phyloP scores from a whole-genome alignment of 176 grass and related monocot species.

The Puccinellia tenuiflora region DNA sequence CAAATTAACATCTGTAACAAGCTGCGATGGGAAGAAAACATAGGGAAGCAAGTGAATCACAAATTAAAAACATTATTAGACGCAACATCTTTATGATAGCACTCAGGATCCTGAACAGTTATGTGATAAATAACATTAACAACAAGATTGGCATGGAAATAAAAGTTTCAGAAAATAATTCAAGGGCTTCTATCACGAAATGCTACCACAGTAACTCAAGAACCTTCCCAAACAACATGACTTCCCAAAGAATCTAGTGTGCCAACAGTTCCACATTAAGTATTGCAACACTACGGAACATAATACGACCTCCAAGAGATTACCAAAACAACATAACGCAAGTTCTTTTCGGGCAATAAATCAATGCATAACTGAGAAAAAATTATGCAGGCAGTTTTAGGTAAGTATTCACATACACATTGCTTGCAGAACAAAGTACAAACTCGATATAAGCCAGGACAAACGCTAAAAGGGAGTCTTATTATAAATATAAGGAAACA shows the following conservation, averaged over 20 bases:
- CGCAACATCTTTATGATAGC: not conserved
- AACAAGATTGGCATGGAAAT: constrained; percentile 9
- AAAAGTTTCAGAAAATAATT: not conserved
- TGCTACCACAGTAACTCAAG: not conserved
- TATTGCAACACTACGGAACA: not conserved
- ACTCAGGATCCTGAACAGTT: not conserved
- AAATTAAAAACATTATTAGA: not conserved
- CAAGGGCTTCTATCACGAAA: not conserved
- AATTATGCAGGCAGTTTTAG: not conserved
- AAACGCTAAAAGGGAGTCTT: not conserved
- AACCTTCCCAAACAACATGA: not conserved
- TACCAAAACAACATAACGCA: not conserved
- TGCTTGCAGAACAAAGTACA: not conserved
- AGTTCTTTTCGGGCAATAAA: not conserved
- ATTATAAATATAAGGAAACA: not conserved
- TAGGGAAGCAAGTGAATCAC: constrained; percentile 5
- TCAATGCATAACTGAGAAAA: not conserved
- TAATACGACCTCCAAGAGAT: not conserved
- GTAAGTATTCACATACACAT: not conserved
- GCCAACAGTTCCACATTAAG: not conserved
- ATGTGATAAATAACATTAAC: not conserved
- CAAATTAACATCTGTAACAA: constrained; percentile 92
- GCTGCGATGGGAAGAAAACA: constrained; percentile 42
- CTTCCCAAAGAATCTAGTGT: not conserved
- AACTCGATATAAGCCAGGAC: not conserved